Percentiles rank a stretch among this genome's conserved stretches.
phyloP scores from a whole-genome alignment of 2,329 filamentous ascomycete genomes.

The Bipolaris sorokiniana region DNA sequence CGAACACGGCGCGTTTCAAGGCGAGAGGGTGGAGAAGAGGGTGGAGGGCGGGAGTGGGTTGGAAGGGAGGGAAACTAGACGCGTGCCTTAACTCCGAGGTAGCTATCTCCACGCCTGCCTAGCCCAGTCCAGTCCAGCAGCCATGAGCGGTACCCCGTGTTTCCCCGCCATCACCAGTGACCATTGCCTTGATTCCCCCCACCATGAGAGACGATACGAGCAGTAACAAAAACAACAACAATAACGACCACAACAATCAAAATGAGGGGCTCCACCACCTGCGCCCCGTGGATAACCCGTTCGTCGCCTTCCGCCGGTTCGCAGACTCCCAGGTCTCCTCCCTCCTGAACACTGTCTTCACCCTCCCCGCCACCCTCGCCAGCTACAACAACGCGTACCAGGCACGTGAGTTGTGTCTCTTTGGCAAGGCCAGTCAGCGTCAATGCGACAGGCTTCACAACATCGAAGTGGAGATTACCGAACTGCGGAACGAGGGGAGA shows the following conservation, averaged over 20 bases:
- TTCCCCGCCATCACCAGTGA: slow-evolving; percentile 11
- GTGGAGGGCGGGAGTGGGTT: slow-evolving; percentile 1
- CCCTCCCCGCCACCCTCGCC: slow-evolving; percentile 44
- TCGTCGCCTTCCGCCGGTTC: slow-evolving; percentile 66
- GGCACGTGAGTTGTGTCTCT: slow-evolving; percentile 42
- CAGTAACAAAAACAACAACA: slow-evolving; percentile 27
- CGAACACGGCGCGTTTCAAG: slow-evolving; percentile 8
- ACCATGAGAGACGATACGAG: slow-evolving; percentile 33
- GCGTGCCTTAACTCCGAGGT: slow-evolving; percentile 17
- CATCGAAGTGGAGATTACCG: slow-evolving; percentile 29
- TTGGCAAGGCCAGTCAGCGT: slow-evolving; percentile 37
- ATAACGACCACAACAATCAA: slow-evolving; percentile 22
- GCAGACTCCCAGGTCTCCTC: slow-evolving; percentile 64
- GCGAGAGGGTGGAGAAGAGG: slow-evolving; percentile 4
- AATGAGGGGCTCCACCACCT: slow-evolving; percentile 22
- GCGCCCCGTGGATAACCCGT: slow-evolving; percentile 56
- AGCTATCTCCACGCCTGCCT: slow-evolving; percentile 16
- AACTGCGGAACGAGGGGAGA: slow-evolving; percentile 32
- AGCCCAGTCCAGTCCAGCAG: slow-evolving; percentile 10
- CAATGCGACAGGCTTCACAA: slow-evolving; percentile 36
- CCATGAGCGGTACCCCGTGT: slow-evolving; percentile 12
- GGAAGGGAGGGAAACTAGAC: slow-evolving; percentile 2
- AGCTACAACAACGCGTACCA: slow-evolving; percentile 39
- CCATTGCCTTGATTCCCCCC: slow-evolving; percentile 10
- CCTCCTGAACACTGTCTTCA: slow-evolving; percentile 60